Base-by-base conservation (phyloP, 2,329 filamentous ascomycete species). In the Emericellopsis cladophorae region DNA sequence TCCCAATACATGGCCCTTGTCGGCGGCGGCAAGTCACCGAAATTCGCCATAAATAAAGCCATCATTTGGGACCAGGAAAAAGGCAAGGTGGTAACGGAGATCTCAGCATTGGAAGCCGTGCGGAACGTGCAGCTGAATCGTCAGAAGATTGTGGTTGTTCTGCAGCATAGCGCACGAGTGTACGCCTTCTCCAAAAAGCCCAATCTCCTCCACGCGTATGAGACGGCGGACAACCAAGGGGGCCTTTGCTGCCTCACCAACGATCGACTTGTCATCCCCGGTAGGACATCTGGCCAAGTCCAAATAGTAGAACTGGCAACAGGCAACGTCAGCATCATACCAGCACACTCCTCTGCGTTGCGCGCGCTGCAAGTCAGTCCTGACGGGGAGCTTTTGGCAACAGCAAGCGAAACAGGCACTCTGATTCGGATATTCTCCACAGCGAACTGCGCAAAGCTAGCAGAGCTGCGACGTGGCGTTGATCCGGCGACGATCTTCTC, bases 41-140 rank as follows among this genome's bases (percentile, higher is more conserved):
- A 90, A 54, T 92, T 87, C 52, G 80, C 87, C 12, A 82, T 83
- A 55, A 93, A 89, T 62, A 94, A 93, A 69, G 73, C 89, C 38
- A 79, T 93, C 48, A 84, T 96, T 51, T 96, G 89, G 89, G 89
- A 98, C 58, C 87, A 94, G 52, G 72, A 77, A 45, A 84, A 84
- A 49, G 78, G 82, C 46, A 83, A 81, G 48, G 61, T 68, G 8
- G 78, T 81, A 7, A 71, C 85, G 12, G 82, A 89, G 46, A 84
- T 96, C 51, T 82, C 90, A 42, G 81, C 89, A 45, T 75, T 85
- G 43, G 88, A 85, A 16, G 77, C 84, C 2, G 78, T 96, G 21
- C 76, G 88, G 14, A 84, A 87, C 32, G 77, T 95, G 23, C 80
- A 84, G 49, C 66, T 96, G 21, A 81, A 81, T 18, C 77, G 79